Conservation (phyloP, 306 rosid genomes). For the Pachyrhizus erosus region DNA sequence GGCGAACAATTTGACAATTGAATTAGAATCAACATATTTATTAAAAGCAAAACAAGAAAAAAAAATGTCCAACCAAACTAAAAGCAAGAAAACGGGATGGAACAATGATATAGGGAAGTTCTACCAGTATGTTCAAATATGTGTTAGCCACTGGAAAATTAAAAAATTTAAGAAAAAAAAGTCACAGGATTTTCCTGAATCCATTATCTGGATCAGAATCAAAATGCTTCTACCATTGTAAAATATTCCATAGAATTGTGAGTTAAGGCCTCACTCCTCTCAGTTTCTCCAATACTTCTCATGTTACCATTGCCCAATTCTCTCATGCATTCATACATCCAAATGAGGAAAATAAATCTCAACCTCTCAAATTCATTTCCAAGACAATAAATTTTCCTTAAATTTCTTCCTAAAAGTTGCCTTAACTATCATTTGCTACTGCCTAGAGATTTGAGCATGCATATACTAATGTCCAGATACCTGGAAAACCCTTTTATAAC, state of each 20-base stretch:
- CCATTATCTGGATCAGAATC: neutral
- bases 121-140: constrained; percentile 15
- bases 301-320: neutral
- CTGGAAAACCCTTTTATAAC: neutral
- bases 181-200: neutral
- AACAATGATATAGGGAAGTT: constrained; percentile 1
- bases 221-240: constrained; percentile 8
- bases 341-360: neutral
- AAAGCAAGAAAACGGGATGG: neutral
- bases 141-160: neutral
- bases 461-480: constrained; percentile 3
- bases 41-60: neutral
- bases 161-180: neutral
- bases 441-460: constrained; percentile 11
- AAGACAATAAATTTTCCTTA: constrained; percentile 5
- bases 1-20: neutral
- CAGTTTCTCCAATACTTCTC: constrained; percentile 11
- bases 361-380: neutral
- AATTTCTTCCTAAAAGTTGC: neutral
- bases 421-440: neutral
- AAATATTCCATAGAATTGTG: neutral
- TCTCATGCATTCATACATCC: constrained; percentile 19
- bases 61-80: neutral
- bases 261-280: neutral
- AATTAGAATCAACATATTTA: constrained; percentile 15